Evolutionary conservation across 768 basidiomycete genomes (phyloP).

Genomic region (Suillus americanus): DNA sequence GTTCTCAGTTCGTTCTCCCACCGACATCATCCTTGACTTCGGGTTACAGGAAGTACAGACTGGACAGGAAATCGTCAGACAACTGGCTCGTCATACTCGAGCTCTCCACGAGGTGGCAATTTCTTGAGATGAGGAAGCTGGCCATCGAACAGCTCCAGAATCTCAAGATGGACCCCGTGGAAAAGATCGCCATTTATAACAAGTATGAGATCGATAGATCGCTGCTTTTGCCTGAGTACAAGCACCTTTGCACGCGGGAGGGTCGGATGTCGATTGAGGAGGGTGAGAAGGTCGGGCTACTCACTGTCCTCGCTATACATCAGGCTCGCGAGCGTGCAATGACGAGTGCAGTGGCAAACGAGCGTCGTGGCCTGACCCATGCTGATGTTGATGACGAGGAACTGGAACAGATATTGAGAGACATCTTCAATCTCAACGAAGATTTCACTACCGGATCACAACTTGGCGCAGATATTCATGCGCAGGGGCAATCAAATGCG

Average conservation of each 20-base stretch:
- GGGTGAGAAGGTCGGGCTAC: conserved; percentile 52
- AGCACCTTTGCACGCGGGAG: conserved; percentile 48
- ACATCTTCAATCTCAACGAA: conserved; percentile 29
- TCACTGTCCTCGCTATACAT: conserved; percentile 54
- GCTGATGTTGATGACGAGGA: conserved; percentile 28
- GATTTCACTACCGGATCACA: not conserved
- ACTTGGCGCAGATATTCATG: not conserved
- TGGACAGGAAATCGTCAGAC: conserved; percentile 46
- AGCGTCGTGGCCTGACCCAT: conserved; percentile 22
- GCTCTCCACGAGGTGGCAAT: conserved; percentile 56
- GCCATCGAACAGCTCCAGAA: conserved; percentile 58
- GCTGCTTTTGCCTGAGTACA: conserved; percentile 53
- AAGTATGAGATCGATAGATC: conserved; percentile 46
- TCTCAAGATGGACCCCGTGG: conserved; percentile 44
- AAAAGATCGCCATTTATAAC: conserved; percentile 60
- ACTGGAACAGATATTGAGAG: conserved; percentile 28
- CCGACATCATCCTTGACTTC: not conserved
- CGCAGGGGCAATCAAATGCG: not conserved
- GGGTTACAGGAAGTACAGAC: conserved; percentile 31
- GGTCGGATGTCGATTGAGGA: conserved; percentile 56
- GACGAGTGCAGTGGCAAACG: conserved; percentile 33
- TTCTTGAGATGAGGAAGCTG: conserved; percentile 46
- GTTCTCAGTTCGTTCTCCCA: conserved; percentile 11
- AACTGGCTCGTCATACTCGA: conserved; percentile 57
- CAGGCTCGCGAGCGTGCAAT: conserved; percentile 47